These are phyloP conservation scores for Mesotaenium endlicherianum DNA, from an alignment of 139 green algal species.

Conservation along the genomic window DNA sequence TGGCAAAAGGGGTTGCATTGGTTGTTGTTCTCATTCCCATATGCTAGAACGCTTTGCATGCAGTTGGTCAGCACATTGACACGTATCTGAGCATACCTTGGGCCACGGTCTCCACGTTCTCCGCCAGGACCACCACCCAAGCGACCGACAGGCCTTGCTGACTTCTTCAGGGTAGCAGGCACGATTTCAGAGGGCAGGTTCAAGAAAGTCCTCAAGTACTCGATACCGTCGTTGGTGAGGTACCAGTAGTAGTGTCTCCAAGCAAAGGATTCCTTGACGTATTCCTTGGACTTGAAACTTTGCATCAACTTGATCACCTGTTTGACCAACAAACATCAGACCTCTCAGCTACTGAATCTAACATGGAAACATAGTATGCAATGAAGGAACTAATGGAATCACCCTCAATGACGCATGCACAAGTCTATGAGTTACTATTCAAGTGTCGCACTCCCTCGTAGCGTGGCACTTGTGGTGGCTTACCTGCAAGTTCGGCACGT, in stretches of 20 bases:
- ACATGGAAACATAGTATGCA: too few species aligned
- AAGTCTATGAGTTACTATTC: too few species aligned
- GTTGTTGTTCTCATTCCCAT: too few species aligned
- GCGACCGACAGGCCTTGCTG: constrained; percentile 68
- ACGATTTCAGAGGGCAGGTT: constrained; percentile 90
- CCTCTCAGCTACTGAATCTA: too few species aligned
- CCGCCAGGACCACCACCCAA: constrained; percentile 28
- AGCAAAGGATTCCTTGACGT: constrained; percentile 93
- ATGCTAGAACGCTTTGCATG: too few species aligned
- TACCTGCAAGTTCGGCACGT: constrained; percentile 89
- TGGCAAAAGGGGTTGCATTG: too few species aligned
- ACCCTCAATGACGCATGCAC: too few species aligned
- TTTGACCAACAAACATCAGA: too few species aligned
- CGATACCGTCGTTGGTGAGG: constrained; percentile 96
- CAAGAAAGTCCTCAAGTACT: constrained; percentile 97
- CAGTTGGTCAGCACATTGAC: too few species aligned
- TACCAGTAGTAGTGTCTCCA: constrained; percentile 99
- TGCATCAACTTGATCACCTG: constrained; percentile 98
- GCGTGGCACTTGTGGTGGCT: constrained; percentile 23
- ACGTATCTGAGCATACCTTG: too few species aligned
- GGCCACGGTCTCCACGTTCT: not conserved
- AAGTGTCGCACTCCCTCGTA: too few species aligned
- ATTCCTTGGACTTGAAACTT: constrained; percentile 93
- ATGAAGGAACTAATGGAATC: too few species aligned
- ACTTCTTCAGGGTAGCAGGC: constrained; percentile 84